Base-by-base conservation (phyloP, 345 rosid genomes). In the Citrus mangshanensis region DNA sequence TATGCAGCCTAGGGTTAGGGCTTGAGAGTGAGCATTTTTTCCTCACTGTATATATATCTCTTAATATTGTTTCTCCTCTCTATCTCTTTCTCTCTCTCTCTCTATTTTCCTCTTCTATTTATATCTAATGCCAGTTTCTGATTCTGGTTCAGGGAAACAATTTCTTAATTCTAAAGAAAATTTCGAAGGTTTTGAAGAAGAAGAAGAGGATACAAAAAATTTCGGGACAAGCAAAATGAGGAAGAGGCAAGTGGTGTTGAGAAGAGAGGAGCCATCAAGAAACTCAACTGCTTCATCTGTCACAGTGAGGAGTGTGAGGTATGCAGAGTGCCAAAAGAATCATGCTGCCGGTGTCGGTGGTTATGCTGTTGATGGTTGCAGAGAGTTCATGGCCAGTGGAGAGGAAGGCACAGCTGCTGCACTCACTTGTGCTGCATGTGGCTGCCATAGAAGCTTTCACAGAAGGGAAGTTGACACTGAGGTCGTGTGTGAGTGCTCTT, bases 291-390 rank as follows among this genome's bases (percentile, higher is more conserved):
- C 65, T 75, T 90, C 93, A 60, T 81, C 92, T 9, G 1, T 56
- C 77, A 83, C 86, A 5, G 35, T 78, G 3, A 87, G 88, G 83
- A 89, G 75, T 64, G 89, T 93, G 76, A 85, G 89, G 65, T 91
- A 93, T 73, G 86, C 80, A 37, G 97, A 93, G 91, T 91, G 97
- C 60, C 95, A 91, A 69, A 93, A 89, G 91, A 93, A 93, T 66
- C 93, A 91, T 59, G 97, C 95, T 2, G 95, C 92, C 25, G 82
- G 82, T 5, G 87, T 89, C 19, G 97, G 95, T 2, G 94, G 95
- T 18, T 86, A 86, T 64, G 95, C 93, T 9, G 91, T 93, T 6
- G 97, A 93, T 7, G 97, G 97, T 1, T 93, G 97, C 87, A 88
- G 95, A 34, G 97, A 93, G 84, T 93, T 91, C 87, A 89, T 91